Conservation (phyloP, 2,329 filamentous ascomycete species). For the Alternaria dauci region DNA sequence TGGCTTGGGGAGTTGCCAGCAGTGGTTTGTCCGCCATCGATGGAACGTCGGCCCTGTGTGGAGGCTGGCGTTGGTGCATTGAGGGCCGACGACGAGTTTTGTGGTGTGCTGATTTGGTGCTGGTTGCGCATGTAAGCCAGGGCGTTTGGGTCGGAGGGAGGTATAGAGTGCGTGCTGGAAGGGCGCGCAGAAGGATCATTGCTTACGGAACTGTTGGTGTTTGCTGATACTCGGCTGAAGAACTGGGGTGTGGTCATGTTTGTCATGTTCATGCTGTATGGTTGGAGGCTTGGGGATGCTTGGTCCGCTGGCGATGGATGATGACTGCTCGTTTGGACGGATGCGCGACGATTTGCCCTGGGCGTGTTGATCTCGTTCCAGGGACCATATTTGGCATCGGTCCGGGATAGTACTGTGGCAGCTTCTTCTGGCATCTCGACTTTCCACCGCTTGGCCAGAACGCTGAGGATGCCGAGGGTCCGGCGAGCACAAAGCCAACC, state of each 20-base stretch:
- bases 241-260: slow-evolving; percentile 37
- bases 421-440: slow-evolving; percentile 88
- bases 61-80: slow-evolving; percentile 37
- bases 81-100: slow-evolving; percentile 13
- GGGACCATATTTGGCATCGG: slow-evolving; percentile 80
- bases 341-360: slow-evolving; percentile 28
- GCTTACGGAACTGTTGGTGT: slow-evolving; percentile 33
- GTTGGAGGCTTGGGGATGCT: slow-evolving; percentile 37
- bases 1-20: slow-evolving; percentile 57
- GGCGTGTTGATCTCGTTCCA: slow-evolving; percentile 54
- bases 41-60: slow-evolving; percentile 35
- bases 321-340: slow-evolving; percentile 24
- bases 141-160: slow-evolving; percentile 41
- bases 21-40: slow-evolving; percentile 36
- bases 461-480: slow-evolving; percentile 83
- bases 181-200: slow-evolving; percentile 35
- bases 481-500: slow-evolving; percentile 91
- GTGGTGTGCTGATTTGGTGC: slow-evolving; percentile 35
- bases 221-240: slow-evolving; percentile 31
- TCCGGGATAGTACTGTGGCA: slow-evolving; percentile 74
- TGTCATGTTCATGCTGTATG: slow-evolving; percentile 42
- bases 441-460: slow-evolving; percentile 88
- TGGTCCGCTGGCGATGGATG: slow-evolving; percentile 34
- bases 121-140: slow-evolving; percentile 45
- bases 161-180: slow-evolving; percentile 40